Evolutionary conservation across 805 yeast species (phyloP).

Genomic region (Metahyphopichia silvanorum): DNA sequence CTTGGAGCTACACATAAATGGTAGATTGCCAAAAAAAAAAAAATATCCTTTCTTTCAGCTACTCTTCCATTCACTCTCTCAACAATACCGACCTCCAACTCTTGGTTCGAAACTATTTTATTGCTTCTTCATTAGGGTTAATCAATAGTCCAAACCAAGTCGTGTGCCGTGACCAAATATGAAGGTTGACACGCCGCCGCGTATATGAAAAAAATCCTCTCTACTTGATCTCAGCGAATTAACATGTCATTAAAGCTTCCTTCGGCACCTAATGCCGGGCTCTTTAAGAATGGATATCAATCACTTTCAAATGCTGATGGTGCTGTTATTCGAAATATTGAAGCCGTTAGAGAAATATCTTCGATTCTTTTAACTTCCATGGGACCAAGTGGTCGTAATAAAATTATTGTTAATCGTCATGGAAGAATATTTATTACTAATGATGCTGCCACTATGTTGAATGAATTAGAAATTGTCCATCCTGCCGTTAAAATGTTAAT

Average conservation of each 20-base stretch:
- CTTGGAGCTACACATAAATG: too few relatives aligned
- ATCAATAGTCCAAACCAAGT: too few relatives aligned
- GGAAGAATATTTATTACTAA: constrained; percentile 87
- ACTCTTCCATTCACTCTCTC: too few relatives aligned
- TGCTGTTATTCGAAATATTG: constrained; percentile 86
- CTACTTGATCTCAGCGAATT: too few relatives aligned
- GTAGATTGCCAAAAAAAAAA: too few relatives aligned
- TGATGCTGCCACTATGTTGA: constrained; percentile 97
- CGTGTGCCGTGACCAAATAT: too few relatives aligned
- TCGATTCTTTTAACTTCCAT: constrained; percentile 89
- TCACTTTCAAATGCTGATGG: constrained; percentile 88
- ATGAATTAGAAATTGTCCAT: constrained; percentile 90
- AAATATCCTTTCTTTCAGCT: too few relatives aligned
- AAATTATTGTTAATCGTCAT: constrained; percentile 86
- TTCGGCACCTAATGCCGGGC: constrained; percentile 86
- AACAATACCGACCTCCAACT: too few relatives aligned
- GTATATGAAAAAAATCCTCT: too few relatives aligned
- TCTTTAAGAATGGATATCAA: constrained; percentile 94
- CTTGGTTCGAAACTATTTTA: too few relatives aligned
- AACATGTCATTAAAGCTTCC: constrained; percentile 88
- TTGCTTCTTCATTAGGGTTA: too few relatives aligned
- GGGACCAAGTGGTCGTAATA: constrained; percentile 97
- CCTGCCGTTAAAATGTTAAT: constrained; percentile 95
- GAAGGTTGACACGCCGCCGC: too few relatives aligned
- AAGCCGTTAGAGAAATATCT: constrained; percentile 91